These are phyloP conservation scores for Yamadazyma membranifaciens DNA, from an alignment of 1,139 yeast species.

Conservation along the genomic window DNA sequence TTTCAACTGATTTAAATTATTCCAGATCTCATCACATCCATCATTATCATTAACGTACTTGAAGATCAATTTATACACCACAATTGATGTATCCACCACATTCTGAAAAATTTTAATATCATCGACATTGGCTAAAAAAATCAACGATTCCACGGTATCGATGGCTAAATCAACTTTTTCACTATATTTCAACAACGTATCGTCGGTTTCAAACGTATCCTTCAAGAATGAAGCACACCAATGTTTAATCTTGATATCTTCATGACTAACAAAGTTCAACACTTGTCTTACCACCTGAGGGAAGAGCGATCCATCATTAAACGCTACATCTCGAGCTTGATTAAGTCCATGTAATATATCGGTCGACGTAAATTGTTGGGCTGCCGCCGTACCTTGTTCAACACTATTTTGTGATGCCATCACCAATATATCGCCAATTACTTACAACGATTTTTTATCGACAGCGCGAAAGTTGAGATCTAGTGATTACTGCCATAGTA, in stretches of 20 bases:
- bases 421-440: too few species aligned
- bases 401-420: background rate
- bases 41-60: constrained; percentile 43
- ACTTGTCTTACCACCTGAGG: constrained; percentile 57
- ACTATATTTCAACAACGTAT: constrained; percentile 22
- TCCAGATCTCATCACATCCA: constrained; percentile 44
- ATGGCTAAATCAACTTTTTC: constrained; percentile 44
- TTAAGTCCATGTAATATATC: constrained; percentile 41
- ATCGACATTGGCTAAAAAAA: constrained; percentile 25
- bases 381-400: too few species aligned
- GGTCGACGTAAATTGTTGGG: constrained; percentile 10
- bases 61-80: constrained; percentile 40
- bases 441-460: too few species aligned
- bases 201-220: constrained; percentile 41
- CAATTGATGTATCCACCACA: constrained; percentile 33
- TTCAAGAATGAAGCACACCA: constrained; percentile 50
- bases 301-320: constrained; percentile 42
- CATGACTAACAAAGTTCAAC: constrained; percentile 38
- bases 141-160: constrained; percentile 36
- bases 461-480: background rate
- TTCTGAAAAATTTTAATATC: constrained; percentile 31
- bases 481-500: too few species aligned
- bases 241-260: constrained; percentile 32
- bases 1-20: constrained; percentile 41
- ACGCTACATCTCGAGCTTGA: constrained; percentile 52